Conservation (phyloP, 2,329 filamentous ascomycete genomes). For the Sarocladium oryzae region DNA sequence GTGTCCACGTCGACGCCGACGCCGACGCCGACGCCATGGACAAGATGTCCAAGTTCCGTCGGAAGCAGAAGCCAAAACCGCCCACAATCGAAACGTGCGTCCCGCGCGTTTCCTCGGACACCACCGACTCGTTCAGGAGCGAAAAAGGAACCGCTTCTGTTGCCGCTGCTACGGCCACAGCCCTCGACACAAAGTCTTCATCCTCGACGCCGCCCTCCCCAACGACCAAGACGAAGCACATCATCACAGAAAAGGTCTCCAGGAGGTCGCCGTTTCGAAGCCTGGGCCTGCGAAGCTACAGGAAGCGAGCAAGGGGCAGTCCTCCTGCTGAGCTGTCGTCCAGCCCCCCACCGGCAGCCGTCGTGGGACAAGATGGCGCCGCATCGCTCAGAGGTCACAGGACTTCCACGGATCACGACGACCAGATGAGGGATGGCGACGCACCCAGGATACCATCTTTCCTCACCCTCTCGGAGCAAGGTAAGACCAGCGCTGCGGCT, state of each 20-base stretch:
- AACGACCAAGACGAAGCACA: constrained; percentile 2
- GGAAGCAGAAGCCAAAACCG: constrained; percentile 32
- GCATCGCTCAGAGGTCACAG: constrained; percentile 13
- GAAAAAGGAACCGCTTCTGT: constrained; percentile 14
- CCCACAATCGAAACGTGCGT: constrained; percentile 35
- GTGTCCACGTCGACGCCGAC: no score
- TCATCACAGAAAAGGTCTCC: constrained; percentile 15
- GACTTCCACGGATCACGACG: not conserved
- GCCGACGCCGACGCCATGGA: no score
- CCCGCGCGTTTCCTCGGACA: constrained; percentile 24
- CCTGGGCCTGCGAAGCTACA: constrained; percentile 37
- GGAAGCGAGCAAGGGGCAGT: constrained; percentile 39
- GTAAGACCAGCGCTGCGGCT: constrained; percentile 19
- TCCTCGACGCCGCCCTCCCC: constrained; percentile 4
- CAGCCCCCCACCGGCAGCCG: constrained; percentile 22
- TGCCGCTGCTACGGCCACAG: constrained; percentile 12
- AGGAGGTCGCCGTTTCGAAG: constrained; percentile 35
- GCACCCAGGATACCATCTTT: constrained; percentile 31
- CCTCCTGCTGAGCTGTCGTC: constrained; percentile 29
- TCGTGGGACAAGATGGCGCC: constrained; percentile 31
- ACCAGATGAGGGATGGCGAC: constrained; percentile 10
- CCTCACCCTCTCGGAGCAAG: constrained; percentile 28
- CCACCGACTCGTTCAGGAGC: constrained; percentile 21
- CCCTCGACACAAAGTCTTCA: constrained; percentile 11
- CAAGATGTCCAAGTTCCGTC: constrained; percentile 35